Evolutionary conservation across 1,284 basidiomycete genomes (phyloP).

Genomic region (Rhizoctonia solani): DNA sequence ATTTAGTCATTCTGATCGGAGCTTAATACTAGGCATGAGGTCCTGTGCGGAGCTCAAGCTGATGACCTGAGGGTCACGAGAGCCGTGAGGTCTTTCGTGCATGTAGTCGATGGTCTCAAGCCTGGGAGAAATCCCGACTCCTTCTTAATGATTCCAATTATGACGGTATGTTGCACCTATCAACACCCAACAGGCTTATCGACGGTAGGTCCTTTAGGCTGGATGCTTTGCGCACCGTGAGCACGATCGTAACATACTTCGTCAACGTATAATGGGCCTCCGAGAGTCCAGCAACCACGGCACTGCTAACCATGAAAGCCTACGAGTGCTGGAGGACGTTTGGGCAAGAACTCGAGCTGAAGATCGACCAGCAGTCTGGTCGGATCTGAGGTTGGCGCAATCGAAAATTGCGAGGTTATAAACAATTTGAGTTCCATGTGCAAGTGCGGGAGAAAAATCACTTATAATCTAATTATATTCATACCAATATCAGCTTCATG

Average conservation of each 20-base stretch:
- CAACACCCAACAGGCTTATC: background rate
- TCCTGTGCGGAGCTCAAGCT: slow-evolving; percentile 6
- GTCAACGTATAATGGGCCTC: slow-evolving; percentile 5
- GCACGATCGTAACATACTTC: background rate
- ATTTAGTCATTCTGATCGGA: background rate
- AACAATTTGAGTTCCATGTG: too few relatives aligned
- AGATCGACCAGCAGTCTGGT: slow-evolving; percentile 4
- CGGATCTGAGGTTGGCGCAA: slow-evolving; percentile 3
- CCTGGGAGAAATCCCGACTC: slow-evolving; percentile 15
- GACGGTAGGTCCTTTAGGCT: background rate
- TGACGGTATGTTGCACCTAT: background rate
- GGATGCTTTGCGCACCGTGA: background rate
- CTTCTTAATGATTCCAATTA: slow-evolving; percentile 23
- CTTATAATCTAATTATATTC: too few relatives aligned
- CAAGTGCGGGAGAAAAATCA: too few relatives aligned
- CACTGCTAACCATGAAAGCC: background rate
- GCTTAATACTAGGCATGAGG: background rate
- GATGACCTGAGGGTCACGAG: slow-evolving; percentile 4
- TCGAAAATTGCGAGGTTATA: background rate
- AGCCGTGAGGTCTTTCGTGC: slow-evolving; percentile 5
- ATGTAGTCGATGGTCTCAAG: slow-evolving; percentile 12
- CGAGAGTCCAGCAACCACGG: slow-evolving; percentile 9
- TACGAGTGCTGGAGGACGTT: background rate
- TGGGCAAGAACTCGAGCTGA: slow-evolving; percentile 3
- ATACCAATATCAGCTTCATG: too few relatives aligned